These are phyloP conservation scores for Chlamydomonas urium DNA, from an alignment of 139 green algal genomes.

Conservation along the genomic window DNA sequence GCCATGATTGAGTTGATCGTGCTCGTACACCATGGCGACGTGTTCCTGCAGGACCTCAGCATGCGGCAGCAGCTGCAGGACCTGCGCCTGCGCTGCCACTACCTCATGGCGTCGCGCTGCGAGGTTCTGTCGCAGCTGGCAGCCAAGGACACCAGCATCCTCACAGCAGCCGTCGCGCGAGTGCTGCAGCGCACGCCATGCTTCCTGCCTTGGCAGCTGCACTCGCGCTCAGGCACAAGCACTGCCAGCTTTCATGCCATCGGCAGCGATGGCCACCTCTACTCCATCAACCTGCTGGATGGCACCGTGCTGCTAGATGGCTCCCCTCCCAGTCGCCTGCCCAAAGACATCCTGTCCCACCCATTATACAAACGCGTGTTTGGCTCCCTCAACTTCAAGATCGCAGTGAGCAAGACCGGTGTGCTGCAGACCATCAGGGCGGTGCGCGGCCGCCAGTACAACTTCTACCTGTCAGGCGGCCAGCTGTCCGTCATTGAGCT, in stretches of 20 bases:
- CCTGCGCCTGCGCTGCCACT: conserved; percentile 24
- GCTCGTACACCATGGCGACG: conserved; percentile 30
- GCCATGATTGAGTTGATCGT: conserved; percentile 20
- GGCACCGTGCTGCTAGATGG: conserved; percentile 34
- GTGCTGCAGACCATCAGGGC: conserved; percentile 24
- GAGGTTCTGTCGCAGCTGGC: conserved; percentile 9
- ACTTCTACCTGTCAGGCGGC: conserved; percentile 6
- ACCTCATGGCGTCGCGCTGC: conserved; percentile 12
- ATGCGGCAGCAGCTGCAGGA: conserved; percentile 4
- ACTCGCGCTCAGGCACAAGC: neutral
- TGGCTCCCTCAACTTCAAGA: conserved; percentile 43
- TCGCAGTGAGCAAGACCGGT: conserved; percentile 15
- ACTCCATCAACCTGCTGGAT: conserved; percentile 50
- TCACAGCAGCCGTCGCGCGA: neutral
- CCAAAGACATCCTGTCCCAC: conserved; percentile 37
- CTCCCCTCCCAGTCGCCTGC: conserved; percentile 6
- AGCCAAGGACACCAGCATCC: neutral
- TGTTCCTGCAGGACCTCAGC: conserved; percentile 21
- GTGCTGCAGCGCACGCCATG: conserved; percentile 4
- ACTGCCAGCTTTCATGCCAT: conserved; percentile 31
- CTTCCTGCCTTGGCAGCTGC: neutral
- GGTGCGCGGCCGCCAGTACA: conserved; percentile 7
- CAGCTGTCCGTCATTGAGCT: neutral
- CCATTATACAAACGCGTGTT: conserved; percentile 45
- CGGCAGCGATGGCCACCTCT: conserved; percentile 24